phyloP scores from a whole-genome alignment of 176 grass and related monocot genomes.

The Hsuehochloa calcarea region DNA sequence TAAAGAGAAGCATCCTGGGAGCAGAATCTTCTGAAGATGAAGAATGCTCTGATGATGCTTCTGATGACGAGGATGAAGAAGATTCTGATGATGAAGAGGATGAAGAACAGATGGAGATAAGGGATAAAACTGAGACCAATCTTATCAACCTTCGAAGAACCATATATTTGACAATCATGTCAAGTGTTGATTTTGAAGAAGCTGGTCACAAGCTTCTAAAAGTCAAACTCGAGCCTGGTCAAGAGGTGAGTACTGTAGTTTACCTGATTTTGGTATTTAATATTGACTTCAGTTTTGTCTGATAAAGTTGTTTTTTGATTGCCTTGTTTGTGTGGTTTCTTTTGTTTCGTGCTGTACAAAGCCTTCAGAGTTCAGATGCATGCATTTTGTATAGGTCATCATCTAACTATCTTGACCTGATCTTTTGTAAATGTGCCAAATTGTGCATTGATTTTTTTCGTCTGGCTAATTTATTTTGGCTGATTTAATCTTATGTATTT shows the following conservation, averaged over 20 bases:
- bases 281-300: not conserved
- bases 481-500: not conserved
- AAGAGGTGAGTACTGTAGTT: constrained; percentile 64
- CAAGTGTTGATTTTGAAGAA: constrained; percentile 99
- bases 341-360: constrained; percentile 1
- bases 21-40: constrained; percentile 80
- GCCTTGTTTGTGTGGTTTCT: constrained; percentile 1
- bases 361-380: not conserved
- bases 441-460: not conserved
- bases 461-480: not conserved
- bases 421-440: not conserved
- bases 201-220: constrained; percentile 97
- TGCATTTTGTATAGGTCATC: not conserved
- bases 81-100: constrained; percentile 78
- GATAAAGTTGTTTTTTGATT: constrained; percentile 7
- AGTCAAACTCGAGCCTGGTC: constrained; percentile 96
- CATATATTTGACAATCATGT: constrained; percentile 98
- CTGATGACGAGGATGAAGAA: constrained; percentile 73
- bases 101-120: constrained; percentile 86
- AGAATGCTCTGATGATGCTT: constrained; percentile 65
- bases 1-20: constrained; percentile 81
- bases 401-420: not conserved
- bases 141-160: constrained; percentile 89
- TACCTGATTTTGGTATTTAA: not conserved
- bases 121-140: constrained; percentile 91